Percentiles rank a stretch among this genome's conserved stretches.
Conservation (phyloP, 352 stramenopile genomes). For the Pythium dissimile region DNA sequence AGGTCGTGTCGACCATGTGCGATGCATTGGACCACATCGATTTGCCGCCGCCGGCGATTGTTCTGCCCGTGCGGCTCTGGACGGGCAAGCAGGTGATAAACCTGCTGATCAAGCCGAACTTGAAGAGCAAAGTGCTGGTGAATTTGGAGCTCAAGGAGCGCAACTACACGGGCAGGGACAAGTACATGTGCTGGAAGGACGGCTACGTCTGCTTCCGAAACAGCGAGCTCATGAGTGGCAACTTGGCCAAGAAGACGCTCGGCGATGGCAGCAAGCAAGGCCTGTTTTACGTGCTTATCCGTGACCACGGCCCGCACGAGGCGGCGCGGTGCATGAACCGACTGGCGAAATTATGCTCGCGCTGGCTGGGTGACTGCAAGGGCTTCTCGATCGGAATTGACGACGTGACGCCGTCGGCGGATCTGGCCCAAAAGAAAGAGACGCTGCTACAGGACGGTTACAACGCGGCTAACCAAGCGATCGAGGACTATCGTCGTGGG, state of each 20-base stretch:
- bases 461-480: slow-evolving; percentile 86
- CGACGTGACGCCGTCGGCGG: slow-evolving; percentile 96
- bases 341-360: slow-evolving; percentile 95
- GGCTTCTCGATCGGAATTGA: slow-evolving; percentile 99
- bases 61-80: slow-evolving; percentile 89
- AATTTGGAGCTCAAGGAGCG: slow-evolving; percentile 93
- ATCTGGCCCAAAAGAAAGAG: slow-evolving; percentile 95
- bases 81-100: slow-evolving; percentile 98
- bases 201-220: slow-evolving; percentile 97
- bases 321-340: slow-evolving; percentile 97
- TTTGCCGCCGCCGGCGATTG: slow-evolving; percentile 68
- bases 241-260: slow-evolving; percentile 98
- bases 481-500: slow-evolving; percentile 93
- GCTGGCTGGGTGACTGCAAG: slow-evolving; percentile 97
- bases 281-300: slow-evolving; percentile 97
- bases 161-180: slow-evolving; percentile 91
- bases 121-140: slow-evolving; percentile 68
- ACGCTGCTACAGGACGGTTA: slow-evolving; percentile 90
- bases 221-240: slow-evolving; percentile 97
- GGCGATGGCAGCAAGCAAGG: slow-evolving; percentile 98
- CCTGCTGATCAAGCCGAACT: slow-evolving; percentile 88
- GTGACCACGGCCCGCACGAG: slow-evolving; percentile 91
- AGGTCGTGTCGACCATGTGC: slow-evolving; percentile 93
- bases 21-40: slow-evolving; percentile 95
- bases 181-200: slow-evolving; percentile 98